Conservation (phyloP, 2,329 filamentous ascomycete genomes). For the Stagonosporopsis tanaceti region DNA sequence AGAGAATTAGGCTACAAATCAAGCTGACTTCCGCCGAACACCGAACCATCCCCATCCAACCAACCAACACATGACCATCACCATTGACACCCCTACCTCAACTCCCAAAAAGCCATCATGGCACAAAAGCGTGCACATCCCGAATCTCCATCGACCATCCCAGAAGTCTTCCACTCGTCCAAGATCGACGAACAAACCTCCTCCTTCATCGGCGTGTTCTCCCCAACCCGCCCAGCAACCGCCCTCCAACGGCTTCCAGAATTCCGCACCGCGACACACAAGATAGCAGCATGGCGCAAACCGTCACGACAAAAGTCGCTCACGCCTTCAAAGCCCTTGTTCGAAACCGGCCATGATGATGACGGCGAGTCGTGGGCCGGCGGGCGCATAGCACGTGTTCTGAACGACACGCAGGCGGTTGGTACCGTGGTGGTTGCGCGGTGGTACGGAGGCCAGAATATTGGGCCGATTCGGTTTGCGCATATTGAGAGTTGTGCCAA, state of each 20-base stretch:
- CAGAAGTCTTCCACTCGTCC: slow-evolving; percentile 54
- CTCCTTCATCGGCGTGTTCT: slow-evolving; percentile 60
- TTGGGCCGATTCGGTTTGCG: slow-evolving; percentile 62
- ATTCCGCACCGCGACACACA: slow-evolving; percentile 58
- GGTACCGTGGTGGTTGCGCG: slow-evolving; percentile 61
- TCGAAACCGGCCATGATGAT: slow-evolving; percentile 59
- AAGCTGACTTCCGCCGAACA: slow-evolving; percentile 15
- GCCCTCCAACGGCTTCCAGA: slow-evolving; percentile 55
- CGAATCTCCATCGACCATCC: slow-evolving; percentile 16
- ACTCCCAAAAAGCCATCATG: slow-evolving; percentile 27
- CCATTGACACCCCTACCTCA: slow-evolving; percentile 1
- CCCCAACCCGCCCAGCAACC: slow-evolving; percentile 52
- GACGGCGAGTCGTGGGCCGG: slow-evolving; percentile 64
- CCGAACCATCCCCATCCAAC: slow-evolving; percentile 23
- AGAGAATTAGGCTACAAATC: neutral
- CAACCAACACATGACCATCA: slow-evolving; percentile 9
- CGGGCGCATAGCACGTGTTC: slow-evolving; percentile 56
- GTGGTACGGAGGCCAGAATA: slow-evolving; percentile 63
- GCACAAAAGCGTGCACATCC: slow-evolving; percentile 43
- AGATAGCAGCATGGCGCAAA: slow-evolving; percentile 60
- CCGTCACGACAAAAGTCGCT: slow-evolving; percentile 58
- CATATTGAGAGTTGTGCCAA: slow-evolving; percentile 61
- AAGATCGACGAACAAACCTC: slow-evolving; percentile 61
- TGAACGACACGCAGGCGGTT: slow-evolving; percentile 54
- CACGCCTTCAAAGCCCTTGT: slow-evolving; percentile 48